Base-by-base conservation (phyloP, 768 basidiomycete species). In the Psilocybe sp. region DNA sequence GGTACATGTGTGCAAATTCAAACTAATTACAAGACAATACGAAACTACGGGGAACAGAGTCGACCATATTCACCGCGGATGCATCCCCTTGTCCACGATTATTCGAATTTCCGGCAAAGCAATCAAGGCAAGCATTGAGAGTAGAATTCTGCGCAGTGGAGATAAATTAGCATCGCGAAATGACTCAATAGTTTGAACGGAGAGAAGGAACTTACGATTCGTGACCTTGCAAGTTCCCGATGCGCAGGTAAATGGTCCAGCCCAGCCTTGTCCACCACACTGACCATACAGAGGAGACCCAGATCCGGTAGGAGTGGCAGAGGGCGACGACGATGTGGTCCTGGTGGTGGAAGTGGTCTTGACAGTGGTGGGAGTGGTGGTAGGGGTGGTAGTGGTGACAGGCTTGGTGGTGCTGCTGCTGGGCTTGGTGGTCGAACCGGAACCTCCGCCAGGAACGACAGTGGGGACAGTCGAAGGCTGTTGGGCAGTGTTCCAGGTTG, bases 401-500 rank as follows among this genome's bases (percentile, higher is more conserved):
- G 55, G 45, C 14, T 31, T 34, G 19, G 47, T 35, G n/a, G 44
- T 43, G 5, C 32, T 19, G 9, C 19, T 23, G 31, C 37, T 38
- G 1, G 36, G 35, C 5, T 47, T 16, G 14, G 33, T 49, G 16
- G 46, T 47, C 54, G 55, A 38, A 31, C 32, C 38, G 9, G 47
- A 42, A 5, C 52, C 44, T 34, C 43, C 39, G 15, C 54, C 54
- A 15, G 54, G 54, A 14, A 55, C 54, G 33, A 51, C 49, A 16
- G 75, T 77, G 18, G 77, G 75, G 23, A 74, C 71, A 18, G 76
- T 72, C 40, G 67, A 61, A 19, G 78, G 76, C 57, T 78, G 77
- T 10, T 65, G 61, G 2, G 72, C 71, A 10, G 76, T 78, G 64
- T 75, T 74, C 75, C 75, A 78, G 14, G 76, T 78, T 13, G 77